A percentile compares a stretch with the other conserved stretches of the same genome.
phyloP scores from a whole-genome alignment of 257 asterid genomes.

The Ilex asprella region DNA sequence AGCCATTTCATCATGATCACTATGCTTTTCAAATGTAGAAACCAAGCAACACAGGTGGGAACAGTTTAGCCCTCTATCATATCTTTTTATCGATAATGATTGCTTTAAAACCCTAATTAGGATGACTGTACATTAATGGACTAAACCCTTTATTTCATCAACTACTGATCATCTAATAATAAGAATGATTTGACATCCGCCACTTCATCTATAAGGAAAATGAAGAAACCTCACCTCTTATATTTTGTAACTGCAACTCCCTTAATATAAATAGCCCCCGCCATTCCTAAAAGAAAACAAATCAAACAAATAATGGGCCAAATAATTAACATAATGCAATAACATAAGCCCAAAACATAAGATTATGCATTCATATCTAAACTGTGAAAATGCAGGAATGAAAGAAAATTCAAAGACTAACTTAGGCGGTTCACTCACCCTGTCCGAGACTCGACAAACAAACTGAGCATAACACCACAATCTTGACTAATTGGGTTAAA shows the following conservation, averaged over 20 bases:
- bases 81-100: too few species aligned
- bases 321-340: constrained; percentile 1
- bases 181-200: background rate
- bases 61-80: too few species aligned
- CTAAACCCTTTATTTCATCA: too few species aligned
- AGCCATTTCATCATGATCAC: constrained; percentile 9
- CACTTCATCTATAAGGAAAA: constrained; percentile 4
- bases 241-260: constrained; percentile 94
- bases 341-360: background rate
- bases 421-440: too few species aligned
- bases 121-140: too few species aligned
- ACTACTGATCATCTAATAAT: too few species aligned
- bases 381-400: background rate
- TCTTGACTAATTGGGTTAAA: too few species aligned
- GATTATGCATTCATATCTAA: background rate
- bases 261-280: constrained; percentile 95
- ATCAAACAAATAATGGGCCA: background rate
- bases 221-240: constrained; percentile 51
- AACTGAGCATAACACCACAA: too few species aligned
- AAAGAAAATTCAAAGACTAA: too few species aligned
- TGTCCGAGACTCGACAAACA: too few species aligned
- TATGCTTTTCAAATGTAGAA: background rate
- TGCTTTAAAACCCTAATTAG: too few species aligned
- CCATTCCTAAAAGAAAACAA: constrained; percentile 54
- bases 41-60: background rate